phyloP scores from a whole-genome alignment of 306 rosid genomes.

The Datisca glomerata region DNA sequence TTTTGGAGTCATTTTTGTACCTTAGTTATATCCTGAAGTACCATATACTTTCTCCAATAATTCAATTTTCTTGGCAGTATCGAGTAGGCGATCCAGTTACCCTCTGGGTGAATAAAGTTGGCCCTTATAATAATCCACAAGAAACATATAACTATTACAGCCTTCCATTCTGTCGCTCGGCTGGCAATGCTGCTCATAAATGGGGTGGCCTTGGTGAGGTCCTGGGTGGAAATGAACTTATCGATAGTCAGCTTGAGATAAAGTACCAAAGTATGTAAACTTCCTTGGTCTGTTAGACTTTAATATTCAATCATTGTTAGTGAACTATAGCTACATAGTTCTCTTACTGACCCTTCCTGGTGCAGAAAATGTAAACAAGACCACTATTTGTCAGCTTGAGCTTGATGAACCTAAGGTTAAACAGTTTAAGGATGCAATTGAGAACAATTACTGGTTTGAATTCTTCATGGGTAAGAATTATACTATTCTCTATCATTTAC shows the following conservation, averaged over 20 bases:
- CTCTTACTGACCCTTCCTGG: slow-evolving; percentile 1
- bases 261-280: slow-evolving; percentile 49
- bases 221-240: slow-evolving; percentile 93
- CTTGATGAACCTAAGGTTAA: slow-evolving; percentile 58
- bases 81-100: slow-evolving; percentile 47
- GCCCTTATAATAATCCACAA: slow-evolving; percentile 96
- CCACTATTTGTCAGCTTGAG: slow-evolving; percentile 43
- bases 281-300: slow-evolving; percentile 10
- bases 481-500: slow-evolving; percentile 4
- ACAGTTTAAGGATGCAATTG: slow-evolving; percentile 91
- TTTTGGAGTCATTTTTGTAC: not conserved
- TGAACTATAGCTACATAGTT: slow-evolving; percentile 5
- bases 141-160: slow-evolving; percentile 94
- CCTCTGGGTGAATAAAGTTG: slow-evolving; percentile 99
- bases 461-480: slow-evolving; percentile 86
- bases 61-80: slow-evolving; percentile 43
- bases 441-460: slow-evolving; percentile 89
- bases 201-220: slow-evolving; percentile 99
- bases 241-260: slow-evolving; percentile 76
- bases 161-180: slow-evolving; percentile 76
- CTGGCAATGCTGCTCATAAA: slow-evolving; percentile 63
- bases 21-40: not conserved
- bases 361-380: slow-evolving; percentile 70
- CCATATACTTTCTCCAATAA: not conserved
- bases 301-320: slow-evolving; percentile 9